Base-by-base conservation (phyloP, 2,329 filamentous ascomycete genomes). In the Simplicillium sp. region DNA sequence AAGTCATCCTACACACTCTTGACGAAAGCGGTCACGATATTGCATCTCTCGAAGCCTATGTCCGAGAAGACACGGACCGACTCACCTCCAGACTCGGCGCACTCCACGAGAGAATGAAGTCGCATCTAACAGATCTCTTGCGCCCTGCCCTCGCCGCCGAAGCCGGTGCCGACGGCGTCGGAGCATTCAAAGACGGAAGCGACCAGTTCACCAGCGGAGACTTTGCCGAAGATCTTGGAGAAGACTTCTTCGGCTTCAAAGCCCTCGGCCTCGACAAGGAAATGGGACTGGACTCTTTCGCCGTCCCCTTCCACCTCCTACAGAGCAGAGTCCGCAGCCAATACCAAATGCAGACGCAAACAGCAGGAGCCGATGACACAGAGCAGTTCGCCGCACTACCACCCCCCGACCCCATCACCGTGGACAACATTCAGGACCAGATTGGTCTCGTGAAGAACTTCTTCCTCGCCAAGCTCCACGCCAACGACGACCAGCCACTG, bases 231-330 rank as follows among this genome's bases (percentile, higher is more conserved):
- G 92, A 98, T 52, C 84, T 98, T 11, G 90, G 89, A 46, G 92
- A 98, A 67, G 92, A 98, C 65, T 98, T 96, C 75, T 98, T 98
- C 55, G 92, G 92, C 20, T 97, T 98, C 75, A 89, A 88, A 57
- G 89, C 94, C 45, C 77, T 98, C 36, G 92, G 92, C 34, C 74
- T 98, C 43, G 88, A 95, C 54, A 83, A 81, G 51, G 92, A 98
- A 58, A 84, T 97, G 57, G 89, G 89, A 14, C 73, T 92, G 46
- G 82, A 90, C 28, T 84, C 84, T 50, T 77, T 97, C 46, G 89
- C 86, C 40, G 92, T 98, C 29, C 92, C 94, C 17, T 73, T 98
- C 44, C 92, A 98, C 65, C 77, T 98, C 15, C 76, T 98, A 20
- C 92, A 97, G 58, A 88, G 87, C 50, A 81, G 90, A 52, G 87